Base-by-base conservation (phyloP, 768 basidiomycete genomes). In the Amanita muscaria region DNA sequence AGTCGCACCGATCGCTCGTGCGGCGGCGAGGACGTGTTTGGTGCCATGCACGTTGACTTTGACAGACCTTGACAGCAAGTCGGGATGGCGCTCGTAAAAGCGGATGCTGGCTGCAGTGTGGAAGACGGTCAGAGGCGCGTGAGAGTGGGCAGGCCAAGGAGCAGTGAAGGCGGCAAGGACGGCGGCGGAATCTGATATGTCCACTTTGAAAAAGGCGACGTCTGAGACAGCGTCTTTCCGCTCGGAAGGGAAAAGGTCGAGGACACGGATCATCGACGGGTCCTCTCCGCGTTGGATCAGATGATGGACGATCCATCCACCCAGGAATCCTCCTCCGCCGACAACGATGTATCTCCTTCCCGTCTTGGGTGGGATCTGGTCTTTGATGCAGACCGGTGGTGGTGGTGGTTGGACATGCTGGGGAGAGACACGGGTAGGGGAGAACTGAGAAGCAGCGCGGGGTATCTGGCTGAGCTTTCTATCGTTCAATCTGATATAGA, bases 31-130 rank as follows among this genome's bases (percentile, higher is more conserved):
- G 40, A 88, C 65, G 54, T 88, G 86, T 54, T 73, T 56, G 12
- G 83, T 84, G 2, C 86, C 86, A 2, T 61, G 54, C 5, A 85
- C 69, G 56, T 88, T 88, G 38, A 88, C 80, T 25, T 59, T 64
- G 27, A 69, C 65, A 5, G 85, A 87, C 19, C 66, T 67, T 3
- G 64, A 60, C 11, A 83, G 58, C 14, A 86, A 69, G 3, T 56
- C 55, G 0, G 61, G 49, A 47, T 72, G 68, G 7, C 80, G 77
- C 51, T 88, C 86, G 55, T 78, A 88, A 57, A 83, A 88, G 4
- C 83, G 81, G 50, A 88, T 87, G 51, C 72, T 83, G 14, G 86
- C 81, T 1, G 80, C 85, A 16, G 82, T 81, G 55, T 88, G 83
- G 58, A 86, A 83, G 7, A 88, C 73, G 1, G 85, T 84, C 16